Evolutionary conservation across 2,329 filamentous ascomycete species (phyloP).

Genomic region (Fusarium domesticum): DNA sequence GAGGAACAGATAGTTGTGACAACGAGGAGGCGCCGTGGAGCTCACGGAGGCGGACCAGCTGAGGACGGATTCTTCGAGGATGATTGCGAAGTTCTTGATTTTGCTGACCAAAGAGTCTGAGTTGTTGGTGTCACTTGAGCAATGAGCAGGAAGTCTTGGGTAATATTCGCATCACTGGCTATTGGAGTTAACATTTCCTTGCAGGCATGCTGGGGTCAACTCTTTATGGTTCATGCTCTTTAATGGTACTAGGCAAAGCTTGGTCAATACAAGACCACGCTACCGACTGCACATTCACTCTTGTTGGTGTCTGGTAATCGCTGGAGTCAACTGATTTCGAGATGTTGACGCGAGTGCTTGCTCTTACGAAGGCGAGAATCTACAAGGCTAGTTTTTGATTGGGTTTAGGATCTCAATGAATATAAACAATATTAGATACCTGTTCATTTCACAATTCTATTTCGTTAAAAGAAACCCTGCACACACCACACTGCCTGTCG

Average conservation of each 20-base stretch:
- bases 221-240: conserved; percentile 13
- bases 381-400: conserved; percentile 25
- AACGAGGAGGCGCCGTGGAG: conserved; percentile 64
- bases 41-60: conserved; percentile 48
- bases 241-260: conserved; percentile 10
- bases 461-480: conserved; percentile 4
- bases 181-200: conserved; percentile 23
- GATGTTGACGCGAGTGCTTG: conserved; percentile 30
- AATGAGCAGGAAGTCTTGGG: conserved; percentile 8
- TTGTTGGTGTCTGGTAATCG: conserved; percentile 15
- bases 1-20: conserved; percentile 80
- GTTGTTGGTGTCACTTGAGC: conserved; percentile 1
- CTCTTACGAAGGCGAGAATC: conserved; percentile 29
- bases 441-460: conserved; percentile 22
- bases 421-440: conserved; percentile 38
- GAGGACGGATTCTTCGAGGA: conserved; percentile 87
- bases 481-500: conserved; percentile 1
- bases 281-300: conserved; percentile 20
- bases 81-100: conserved; percentile 87
- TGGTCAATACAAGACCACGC: conserved; percentile 9
- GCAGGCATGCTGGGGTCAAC: conserved; percentile 11
- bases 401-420: conserved; percentile 27
- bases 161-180: conserved; percentile 13
- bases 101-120: conserved; percentile 69
- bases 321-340: conserved; percentile 31